These are phyloP conservation scores for Xylaria sp. DNA, from an alignment of 2,329 filamentous ascomycete species.

Conservation along the genomic window DNA sequence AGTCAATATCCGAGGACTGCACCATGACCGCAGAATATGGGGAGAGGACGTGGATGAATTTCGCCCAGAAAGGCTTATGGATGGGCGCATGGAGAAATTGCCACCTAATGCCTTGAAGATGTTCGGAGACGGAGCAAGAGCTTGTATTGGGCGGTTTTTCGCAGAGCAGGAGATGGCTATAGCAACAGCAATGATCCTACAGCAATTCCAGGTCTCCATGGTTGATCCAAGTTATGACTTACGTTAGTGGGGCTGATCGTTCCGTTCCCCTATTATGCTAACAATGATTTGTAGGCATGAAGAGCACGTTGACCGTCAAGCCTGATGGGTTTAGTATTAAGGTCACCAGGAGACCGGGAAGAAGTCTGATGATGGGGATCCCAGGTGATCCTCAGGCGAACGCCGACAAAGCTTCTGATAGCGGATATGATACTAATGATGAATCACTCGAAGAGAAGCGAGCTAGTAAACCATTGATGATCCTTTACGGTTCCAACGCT, in stretches of 20 bases:
- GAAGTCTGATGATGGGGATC: conserved; percentile 18
- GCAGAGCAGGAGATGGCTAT: conserved; percentile 64
- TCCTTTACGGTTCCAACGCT: conserved; percentile 67
- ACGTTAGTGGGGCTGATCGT: conserved; percentile 31
- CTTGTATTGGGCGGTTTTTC: conserved; percentile 63
- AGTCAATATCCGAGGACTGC: conserved; percentile 59
- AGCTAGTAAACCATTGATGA: conserved; percentile 58
- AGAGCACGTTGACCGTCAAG: conserved; percentile 70
- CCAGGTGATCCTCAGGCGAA: conserved; percentile 6
- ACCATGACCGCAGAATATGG: conserved; percentile 66
- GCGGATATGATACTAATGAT: conserved; percentile 21
- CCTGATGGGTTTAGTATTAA: conserved; percentile 71
- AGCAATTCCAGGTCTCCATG: conserved; percentile 74
- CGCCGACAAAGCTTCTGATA: neutral
- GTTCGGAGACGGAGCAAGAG: conserved; percentile 63
- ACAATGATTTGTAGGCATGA: conserved; percentile 47
- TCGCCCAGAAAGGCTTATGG: conserved; percentile 69
- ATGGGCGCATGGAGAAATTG: conserved; percentile 57
- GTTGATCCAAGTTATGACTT: conserved; percentile 70
- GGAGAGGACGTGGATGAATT: conserved; percentile 67
- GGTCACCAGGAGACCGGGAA: conserved; percentile 51
- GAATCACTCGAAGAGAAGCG: neutral
- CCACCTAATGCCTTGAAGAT: conserved; percentile 60
- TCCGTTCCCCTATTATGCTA: neutral
- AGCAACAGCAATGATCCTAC: conserved; percentile 66